Conservation (phyloP, 257 asterid species). For the Solanum etuberosum region DNA sequence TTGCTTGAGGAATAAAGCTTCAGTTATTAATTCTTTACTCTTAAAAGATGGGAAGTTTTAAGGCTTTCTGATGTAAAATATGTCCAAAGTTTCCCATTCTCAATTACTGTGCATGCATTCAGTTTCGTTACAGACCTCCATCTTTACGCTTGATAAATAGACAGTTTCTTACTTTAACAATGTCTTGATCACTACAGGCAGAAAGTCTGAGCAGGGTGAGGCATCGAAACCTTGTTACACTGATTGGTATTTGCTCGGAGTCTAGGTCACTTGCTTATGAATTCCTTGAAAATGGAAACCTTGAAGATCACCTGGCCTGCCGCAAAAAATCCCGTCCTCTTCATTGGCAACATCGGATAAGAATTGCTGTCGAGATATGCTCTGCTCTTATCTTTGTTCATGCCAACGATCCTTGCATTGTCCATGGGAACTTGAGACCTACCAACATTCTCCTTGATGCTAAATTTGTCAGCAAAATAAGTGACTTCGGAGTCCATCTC, state of each 20-base stretch:
- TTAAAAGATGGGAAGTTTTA: background rate
- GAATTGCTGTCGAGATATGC: constrained; percentile 61
- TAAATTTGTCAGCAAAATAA: constrained; percentile 56
- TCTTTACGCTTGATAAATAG: background rate
- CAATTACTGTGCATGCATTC: background rate
- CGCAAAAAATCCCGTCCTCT: constrained; percentile 35
- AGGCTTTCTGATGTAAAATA: background rate
- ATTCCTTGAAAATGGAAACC: constrained; percentile 69
- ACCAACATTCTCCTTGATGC: constrained; percentile 56
- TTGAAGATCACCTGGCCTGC: constrained; percentile 56
- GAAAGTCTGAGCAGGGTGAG: constrained; percentile 69
- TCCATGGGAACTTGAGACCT: constrained; percentile 72
- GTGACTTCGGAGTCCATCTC: constrained; percentile 42
- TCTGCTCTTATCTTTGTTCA: constrained; percentile 65
- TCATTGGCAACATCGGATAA: constrained; percentile 71
- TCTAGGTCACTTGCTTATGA: constrained; percentile 82
- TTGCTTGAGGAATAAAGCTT: background rate
- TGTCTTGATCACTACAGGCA: constrained; percentile 28
- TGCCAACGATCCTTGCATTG: constrained; percentile 20
- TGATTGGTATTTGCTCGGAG: constrained; percentile 72
- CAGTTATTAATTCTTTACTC: background rate
- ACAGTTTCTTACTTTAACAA: constrained; percentile 1
- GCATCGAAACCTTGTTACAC: constrained; percentile 80
- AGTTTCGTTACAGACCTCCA: background rate
- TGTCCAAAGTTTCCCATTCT: background rate